Conservation (phyloP, 2,329 filamentous ascomycete genomes). For the Colletotrichum sp. region DNA sequence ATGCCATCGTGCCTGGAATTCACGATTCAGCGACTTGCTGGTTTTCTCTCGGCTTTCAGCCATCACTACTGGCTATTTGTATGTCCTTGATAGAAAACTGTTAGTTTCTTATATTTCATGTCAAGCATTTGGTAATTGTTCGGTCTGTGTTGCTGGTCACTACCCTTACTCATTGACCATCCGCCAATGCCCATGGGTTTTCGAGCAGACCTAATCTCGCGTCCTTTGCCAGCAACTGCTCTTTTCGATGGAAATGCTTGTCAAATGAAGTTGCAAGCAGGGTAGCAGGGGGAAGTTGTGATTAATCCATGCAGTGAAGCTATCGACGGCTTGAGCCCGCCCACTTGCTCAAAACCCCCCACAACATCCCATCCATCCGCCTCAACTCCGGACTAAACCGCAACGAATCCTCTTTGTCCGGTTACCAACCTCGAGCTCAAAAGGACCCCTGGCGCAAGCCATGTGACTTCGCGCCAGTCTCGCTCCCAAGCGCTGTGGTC, state of each 20-base stretch:
- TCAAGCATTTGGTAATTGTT: not conserved
- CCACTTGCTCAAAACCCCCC: not conserved
- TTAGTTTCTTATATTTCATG: not conserved
- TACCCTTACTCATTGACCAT: not conserved
- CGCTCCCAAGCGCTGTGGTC: slow-evolving; percentile 20
- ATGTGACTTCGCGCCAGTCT: slow-evolving; percentile 36
- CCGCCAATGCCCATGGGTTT: not conserved
- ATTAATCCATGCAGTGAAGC: not conserved
- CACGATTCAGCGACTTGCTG: not conserved
- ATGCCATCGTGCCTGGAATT: not conserved
- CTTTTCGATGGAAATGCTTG: accelerated
- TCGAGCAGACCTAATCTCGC: not conserved
- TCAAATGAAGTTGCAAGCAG: not conserved
- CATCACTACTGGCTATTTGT: not conserved
- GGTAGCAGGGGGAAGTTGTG: not conserved
- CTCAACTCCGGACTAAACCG: not conserved
- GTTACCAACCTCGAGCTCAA: not conserved
- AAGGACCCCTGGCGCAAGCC: slow-evolving; percentile 14
- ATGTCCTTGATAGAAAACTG: not conserved
- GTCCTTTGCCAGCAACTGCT: not conserved
- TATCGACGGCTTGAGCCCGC: not conserved
- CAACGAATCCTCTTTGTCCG: not conserved
- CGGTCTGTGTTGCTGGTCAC: not conserved
- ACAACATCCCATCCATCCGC: not conserved
- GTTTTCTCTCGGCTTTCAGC: not conserved